Conservation (phyloP, 371 early-diverging fungal species). For the Mortierella sp. region DNA sequence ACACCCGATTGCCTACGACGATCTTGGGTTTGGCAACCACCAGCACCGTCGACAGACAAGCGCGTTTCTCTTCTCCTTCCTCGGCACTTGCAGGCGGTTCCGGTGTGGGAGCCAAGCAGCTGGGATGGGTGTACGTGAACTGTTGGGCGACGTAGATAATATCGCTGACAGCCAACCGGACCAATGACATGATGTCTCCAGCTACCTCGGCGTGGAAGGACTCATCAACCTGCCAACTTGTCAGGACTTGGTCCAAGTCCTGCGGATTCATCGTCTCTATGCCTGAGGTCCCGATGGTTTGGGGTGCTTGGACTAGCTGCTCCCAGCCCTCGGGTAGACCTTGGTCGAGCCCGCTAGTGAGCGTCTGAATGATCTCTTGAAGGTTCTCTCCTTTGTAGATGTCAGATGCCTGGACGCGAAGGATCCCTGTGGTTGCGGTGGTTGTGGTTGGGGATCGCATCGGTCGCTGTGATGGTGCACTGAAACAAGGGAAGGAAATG, state of each 20-base stretch:
- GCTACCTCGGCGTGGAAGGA: not conserved
- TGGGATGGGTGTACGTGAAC: slow-evolving; percentile 9
- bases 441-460: too few relatives aligned
- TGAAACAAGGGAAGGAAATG: too few relatives aligned
- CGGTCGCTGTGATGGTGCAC: too few relatives aligned
- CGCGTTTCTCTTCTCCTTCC: not conserved
- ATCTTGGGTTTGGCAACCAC: slow-evolving; percentile 1
- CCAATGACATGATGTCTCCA: not conserved
- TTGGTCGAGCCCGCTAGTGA: slow-evolving; percentile 7
- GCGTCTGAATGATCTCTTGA: too few relatives aligned
- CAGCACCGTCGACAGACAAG: slow-evolving; percentile 12
- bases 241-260: slow-evolving; percentile 5
- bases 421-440: too few relatives aligned
- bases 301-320: slow-evolving; percentile 4
- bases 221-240: slow-evolving; percentile 9
- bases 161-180: slow-evolving; percentile 3
- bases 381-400: too few relatives aligned
- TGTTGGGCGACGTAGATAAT: slow-evolving; percentile 11
- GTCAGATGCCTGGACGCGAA: too few relatives aligned
- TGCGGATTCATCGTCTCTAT: not conserved
- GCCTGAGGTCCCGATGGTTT: not conserved
- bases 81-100: not conserved
- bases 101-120: too few relatives aligned
- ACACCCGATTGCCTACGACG: not conserved
- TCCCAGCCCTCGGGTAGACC: slow-evolving; percentile 17